Evolutionary conservation across 257 asterid species (phyloP).

Genomic region (Mitragyna speciosa): DNA sequence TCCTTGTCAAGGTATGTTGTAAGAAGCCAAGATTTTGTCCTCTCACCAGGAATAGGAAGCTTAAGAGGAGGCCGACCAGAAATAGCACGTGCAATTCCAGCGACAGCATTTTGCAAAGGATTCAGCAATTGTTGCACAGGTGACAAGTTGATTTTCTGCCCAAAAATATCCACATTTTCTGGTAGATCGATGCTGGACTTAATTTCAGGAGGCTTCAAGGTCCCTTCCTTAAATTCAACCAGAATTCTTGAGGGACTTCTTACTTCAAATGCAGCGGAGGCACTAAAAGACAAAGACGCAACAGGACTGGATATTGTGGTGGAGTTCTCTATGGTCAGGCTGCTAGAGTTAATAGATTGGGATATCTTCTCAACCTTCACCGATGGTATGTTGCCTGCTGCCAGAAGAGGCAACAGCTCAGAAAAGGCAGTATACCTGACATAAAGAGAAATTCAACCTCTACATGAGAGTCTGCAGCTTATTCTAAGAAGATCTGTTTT

Average conservation of each 20-base stretch:
- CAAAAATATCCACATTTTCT: slow-evolving; percentile 57
- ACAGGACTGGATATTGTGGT: slow-evolving; percentile 63
- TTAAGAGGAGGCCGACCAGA: slow-evolving; percentile 87
- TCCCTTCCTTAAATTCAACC: slow-evolving; percentile 91
- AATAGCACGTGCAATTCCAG: slow-evolving; percentile 62
- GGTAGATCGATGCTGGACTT: slow-evolving; percentile 85
- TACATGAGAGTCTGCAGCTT: not conserved
- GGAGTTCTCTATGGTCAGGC: slow-evolving; percentile 68
- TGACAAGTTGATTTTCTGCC: slow-evolving; percentile 71
- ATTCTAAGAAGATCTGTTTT: not conserved
- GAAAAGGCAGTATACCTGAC: slow-evolving; percentile 93
- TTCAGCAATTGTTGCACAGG: slow-evolving; percentile 60
- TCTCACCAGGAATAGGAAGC: slow-evolving; percentile 76
- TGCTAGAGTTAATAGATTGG: slow-evolving; percentile 66
- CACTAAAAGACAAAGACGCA: slow-evolving; percentile 67
- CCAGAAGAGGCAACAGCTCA: slow-evolving; percentile 91
- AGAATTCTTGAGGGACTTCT: slow-evolving; percentile 85
- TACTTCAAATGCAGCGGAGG: slow-evolving; percentile 82
- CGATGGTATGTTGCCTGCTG: slow-evolving; percentile 63
- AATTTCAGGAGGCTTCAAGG: slow-evolving; percentile 79
- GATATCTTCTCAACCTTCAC: slow-evolving; percentile 83
- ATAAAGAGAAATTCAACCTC: slow-evolving; percentile 19
- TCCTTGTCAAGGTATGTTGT: slow-evolving; percentile 85
- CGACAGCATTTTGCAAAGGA: slow-evolving; percentile 67
- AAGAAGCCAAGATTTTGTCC: slow-evolving; percentile 77